Evolutionary conservation across 495 filamentous ascomycete species (phyloP).

Genomic region (Penicillium manginii): DNA sequence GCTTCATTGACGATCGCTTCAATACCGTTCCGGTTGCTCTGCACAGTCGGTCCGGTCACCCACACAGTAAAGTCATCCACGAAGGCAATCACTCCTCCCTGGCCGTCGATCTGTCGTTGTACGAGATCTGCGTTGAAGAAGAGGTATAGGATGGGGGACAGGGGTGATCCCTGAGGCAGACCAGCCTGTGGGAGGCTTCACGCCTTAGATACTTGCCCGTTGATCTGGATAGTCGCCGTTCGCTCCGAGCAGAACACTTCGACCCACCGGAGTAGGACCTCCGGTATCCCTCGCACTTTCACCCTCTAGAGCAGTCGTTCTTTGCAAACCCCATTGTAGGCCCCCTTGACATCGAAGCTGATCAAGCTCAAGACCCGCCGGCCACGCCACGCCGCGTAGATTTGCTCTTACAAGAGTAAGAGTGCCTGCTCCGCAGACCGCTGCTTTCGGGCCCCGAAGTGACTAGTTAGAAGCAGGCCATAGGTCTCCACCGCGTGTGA

Average conservation of each 20-base stretch:
- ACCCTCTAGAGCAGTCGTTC: conserved; percentile 37
- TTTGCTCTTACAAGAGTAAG: neutral
- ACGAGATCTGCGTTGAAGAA: too few species aligned
- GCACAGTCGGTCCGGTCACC: too few species aligned
- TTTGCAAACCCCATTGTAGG: conserved; percentile 42
- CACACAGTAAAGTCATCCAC: too few species aligned
- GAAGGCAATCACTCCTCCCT: too few species aligned
- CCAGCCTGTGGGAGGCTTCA: neutral
- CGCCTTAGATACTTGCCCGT: conserved; percentile 16
- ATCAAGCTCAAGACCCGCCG: conserved; percentile 31
- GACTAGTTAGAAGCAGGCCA: neutral
- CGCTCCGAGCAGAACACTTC: conserved; percentile 33
- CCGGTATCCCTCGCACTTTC: conserved; percentile 32
- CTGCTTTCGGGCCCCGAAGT: neutral
- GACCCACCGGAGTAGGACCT: conserved; percentile 34
- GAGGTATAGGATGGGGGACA: too few species aligned
- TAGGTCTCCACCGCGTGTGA: neutral
- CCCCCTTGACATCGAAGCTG: conserved; percentile 48
- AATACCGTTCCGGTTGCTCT: too few species aligned
- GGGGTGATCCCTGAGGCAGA: too few species aligned
- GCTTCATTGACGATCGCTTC: too few species aligned
- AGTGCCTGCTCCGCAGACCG: neutral
- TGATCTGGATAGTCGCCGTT: conserved; percentile 18
- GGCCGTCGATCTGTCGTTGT: too few species aligned
- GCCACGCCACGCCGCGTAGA: conserved; percentile 1